Evolutionary conservation across 371 early-diverging fungal genomes (phyloP).

Genomic region (Mortierella polycephala): DNA sequence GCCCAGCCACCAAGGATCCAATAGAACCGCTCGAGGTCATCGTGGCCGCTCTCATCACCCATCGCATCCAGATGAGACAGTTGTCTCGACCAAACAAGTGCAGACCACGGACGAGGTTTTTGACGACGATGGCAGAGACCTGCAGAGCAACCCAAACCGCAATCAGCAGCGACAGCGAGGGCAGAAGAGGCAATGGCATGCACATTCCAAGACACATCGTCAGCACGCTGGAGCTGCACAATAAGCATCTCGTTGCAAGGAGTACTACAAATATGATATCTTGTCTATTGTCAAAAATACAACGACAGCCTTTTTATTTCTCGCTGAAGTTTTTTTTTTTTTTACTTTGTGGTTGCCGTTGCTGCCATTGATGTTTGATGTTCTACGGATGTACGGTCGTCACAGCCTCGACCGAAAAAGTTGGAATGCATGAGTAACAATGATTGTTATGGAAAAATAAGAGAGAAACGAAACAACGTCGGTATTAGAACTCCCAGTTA

Average conservation of each 20-base stretch:
- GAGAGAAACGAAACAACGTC: neutral
- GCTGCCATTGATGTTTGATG: too few relatives aligned
- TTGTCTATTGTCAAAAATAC: too few relatives aligned
- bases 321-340: too few relatives aligned
- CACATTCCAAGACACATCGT: neutral
- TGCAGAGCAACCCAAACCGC: neutral
- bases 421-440: neutral
- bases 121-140: neutral
- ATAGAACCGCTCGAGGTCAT: too few relatives aligned
- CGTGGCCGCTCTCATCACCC: too few relatives aligned
- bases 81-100: neutral
- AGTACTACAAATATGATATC: too few relatives aligned
- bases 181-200: neutral
- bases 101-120: conserved; percentile 1
- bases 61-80: neutral
- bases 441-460: neutral
- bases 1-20: too few relatives aligned
- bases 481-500: conserved; percentile 66
- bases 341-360: too few relatives aligned
- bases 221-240: conserved; percentile 6
- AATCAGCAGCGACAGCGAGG: neutral
- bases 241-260: neutral
- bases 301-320: too few relatives aligned
- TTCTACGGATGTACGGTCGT: too few relatives aligned
- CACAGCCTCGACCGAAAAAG: too few relatives aligned